Percentiles rank a stretch among this genome's conserved stretches.
These are phyloP conservation scores for Rhizopus arrhizus DNA, from an alignment of 371 early-diverging fungal genomes.

Conservation along the genomic window DNA sequence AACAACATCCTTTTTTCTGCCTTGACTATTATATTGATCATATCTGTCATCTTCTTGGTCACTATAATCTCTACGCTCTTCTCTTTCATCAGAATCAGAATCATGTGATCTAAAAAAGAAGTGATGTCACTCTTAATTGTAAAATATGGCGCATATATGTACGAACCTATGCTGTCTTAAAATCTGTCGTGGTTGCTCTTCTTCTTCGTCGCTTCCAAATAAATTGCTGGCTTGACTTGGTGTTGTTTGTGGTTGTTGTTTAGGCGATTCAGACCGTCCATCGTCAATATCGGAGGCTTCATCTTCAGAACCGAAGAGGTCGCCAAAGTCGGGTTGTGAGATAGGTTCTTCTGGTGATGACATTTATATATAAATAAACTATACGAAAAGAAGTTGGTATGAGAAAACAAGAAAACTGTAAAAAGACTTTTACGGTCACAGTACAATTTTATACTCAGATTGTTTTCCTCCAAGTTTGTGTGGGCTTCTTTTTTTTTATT, in stretches of 20 bases:
- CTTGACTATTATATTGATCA: conserved; percentile 34
- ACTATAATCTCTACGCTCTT: conserved; percentile 46
- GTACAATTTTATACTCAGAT: too few species aligned
- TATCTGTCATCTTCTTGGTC: conserved; percentile 22
- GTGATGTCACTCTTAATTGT: background rate
- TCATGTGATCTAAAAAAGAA: background rate
- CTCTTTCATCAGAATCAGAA: conserved; percentile 3
- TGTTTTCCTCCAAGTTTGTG: too few species aligned
- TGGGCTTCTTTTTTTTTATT: too few species aligned
- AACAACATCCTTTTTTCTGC: conserved; percentile 35
- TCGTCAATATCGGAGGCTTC: conserved; percentile 53
- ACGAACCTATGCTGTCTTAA: conserved; percentile 32
- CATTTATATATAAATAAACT: background rate
- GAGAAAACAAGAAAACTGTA: background rate
- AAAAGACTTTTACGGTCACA: background rate
- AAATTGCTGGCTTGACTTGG: conserved; percentile 22
- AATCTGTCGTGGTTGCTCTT: conserved; percentile 15
- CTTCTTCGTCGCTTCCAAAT: conserved; percentile 43
- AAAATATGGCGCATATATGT: background rate
- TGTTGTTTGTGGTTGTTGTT: conserved; percentile 3
- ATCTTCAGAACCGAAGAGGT: conserved; percentile 54
- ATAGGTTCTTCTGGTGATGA: conserved; percentile 3
- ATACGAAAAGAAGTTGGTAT: background rate
- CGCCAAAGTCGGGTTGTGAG: conserved; percentile 42
- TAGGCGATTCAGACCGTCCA: conserved; percentile 34